Conservation (phyloP, 2,329 filamentous ascomycete genomes). For the Pseudovirgaria hyperparasitica region DNA sequence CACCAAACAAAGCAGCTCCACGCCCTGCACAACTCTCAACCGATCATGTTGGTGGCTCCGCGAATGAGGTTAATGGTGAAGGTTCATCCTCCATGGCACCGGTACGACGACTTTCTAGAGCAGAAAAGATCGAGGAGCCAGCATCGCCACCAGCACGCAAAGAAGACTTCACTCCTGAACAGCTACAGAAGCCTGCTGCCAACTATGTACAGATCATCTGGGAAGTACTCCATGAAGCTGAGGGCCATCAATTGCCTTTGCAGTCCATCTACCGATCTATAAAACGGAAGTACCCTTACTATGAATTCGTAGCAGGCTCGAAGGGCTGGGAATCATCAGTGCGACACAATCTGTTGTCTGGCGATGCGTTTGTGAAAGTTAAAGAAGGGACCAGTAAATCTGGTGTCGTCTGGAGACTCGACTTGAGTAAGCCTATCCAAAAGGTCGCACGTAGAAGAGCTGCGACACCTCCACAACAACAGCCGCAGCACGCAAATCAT, state of each 20-base stretch:
- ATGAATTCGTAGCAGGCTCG: conserved; percentile 46
- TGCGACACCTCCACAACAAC: conserved; percentile 31
- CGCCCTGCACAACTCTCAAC: conserved; percentile 23
- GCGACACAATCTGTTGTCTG: conserved; percentile 49
- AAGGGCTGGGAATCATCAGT: conserved; percentile 56
- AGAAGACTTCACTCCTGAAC: conserved; percentile 55
- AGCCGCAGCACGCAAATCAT: conserved; percentile 3
- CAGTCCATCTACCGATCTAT: conserved; percentile 55
- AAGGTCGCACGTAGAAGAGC: conserved; percentile 42
- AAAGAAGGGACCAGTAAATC: conserved; percentile 48
- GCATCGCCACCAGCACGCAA: conserved; percentile 5
- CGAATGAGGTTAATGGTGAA: conserved; percentile 18
- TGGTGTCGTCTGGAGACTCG: conserved; percentile 51
- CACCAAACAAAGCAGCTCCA: no score
- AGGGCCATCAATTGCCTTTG: conserved; percentile 44
- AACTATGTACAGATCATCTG: conserved; percentile 54
- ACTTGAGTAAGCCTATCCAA: conserved; percentile 45
- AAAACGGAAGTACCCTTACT: conserved; percentile 50
- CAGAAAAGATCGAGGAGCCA: conserved; percentile 24
- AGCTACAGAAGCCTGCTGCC: conserved; percentile 54
- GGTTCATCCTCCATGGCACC: background rate
- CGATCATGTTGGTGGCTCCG: conserved; percentile 21
- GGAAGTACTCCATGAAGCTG: conserved; percentile 45
- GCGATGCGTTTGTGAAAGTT: conserved; percentile 46
- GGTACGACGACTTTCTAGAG: conserved; percentile 7